These are phyloP conservation scores for Colletotrichum sp. DNA, from an alignment of 2,329 filamentous ascomycete genomes.

Conservation along the genomic window DNA sequence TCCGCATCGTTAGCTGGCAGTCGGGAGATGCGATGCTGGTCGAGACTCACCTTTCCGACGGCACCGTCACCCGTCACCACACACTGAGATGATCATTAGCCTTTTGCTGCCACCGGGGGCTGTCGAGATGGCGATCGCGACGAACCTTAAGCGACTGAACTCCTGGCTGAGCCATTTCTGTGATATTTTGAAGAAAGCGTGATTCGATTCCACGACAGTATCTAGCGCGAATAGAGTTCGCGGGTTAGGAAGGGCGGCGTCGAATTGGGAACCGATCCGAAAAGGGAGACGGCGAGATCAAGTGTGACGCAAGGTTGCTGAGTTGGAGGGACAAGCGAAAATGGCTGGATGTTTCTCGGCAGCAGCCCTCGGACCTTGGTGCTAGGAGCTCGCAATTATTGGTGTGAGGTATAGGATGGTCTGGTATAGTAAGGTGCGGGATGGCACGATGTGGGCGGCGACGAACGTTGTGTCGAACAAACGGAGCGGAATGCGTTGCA, in stretches of 20 bases:
- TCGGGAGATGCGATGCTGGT: constrained; percentile 24
- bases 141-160: constrained; percentile 90
- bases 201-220: neutral
- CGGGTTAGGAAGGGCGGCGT: neutral
- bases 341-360: constrained; percentile 1
- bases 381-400: neutral
- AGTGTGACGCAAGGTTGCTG: constrained; percentile 3
- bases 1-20: constrained; percentile 20
- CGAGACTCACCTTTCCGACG: constrained; percentile 84
- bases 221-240: constrained; percentile 18
- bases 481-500: neutral
- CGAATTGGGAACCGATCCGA: constrained; percentile 16
- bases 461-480: neutral
- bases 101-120: neutral
- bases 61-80: constrained; percentile 99
- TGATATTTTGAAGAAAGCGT: neutral
- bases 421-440: constrained; percentile 3
- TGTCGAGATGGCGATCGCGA: neutral
- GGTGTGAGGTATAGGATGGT: constrained; percentile 5
- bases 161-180: constrained; percentile 77
- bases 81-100: constrained; percentile 63
- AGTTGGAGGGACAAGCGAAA: constrained; percentile 5
- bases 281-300: neutral
- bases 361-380: constrained; percentile 1
- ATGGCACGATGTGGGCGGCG: constrained; percentile 3